phyloP scores from a whole-genome alignment of 768 basidiomycete species.

The Collybia nuda region DNA sequence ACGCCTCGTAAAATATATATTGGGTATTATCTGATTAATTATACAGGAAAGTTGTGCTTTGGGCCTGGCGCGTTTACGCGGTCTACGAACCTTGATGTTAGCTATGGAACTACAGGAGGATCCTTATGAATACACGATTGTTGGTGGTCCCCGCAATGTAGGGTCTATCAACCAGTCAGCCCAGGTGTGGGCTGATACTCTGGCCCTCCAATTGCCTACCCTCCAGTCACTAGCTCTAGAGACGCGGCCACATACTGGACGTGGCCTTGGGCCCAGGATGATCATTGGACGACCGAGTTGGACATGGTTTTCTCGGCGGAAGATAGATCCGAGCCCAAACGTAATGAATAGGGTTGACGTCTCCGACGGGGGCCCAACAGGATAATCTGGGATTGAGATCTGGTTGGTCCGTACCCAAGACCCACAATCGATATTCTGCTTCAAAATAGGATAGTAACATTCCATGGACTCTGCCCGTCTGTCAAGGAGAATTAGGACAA shows the following conservation, averaged over 20 bases:
- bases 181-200: conserved; percentile 8
- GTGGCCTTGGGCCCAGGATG: conserved; percentile 6
- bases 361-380: too few relatives aligned
- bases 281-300: conserved; percentile 6
- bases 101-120: conserved; percentile 13
- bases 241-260: conserved; percentile 10
- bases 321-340: neutral
- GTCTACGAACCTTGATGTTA: conserved; percentile 7
- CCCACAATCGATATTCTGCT: too few relatives aligned
- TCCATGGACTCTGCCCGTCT: too few relatives aligned
- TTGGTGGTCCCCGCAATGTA: conserved; percentile 2
- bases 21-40: neutral
- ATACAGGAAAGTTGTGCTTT: conserved; percentile 7
- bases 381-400: too few relatives aligned
- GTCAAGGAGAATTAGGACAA: too few relatives aligned
- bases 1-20: neutral
- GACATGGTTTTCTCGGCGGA: conserved; percentile 7
- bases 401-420: too few relatives aligned
- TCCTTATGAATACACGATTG: conserved; percentile 6
- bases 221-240: conserved; percentile 11
- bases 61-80: conserved; percentile 2
- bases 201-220: conserved; percentile 3
- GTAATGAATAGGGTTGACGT: neutral
- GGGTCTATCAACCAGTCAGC: conserved; percentile 12
- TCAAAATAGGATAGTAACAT: too few relatives aligned